Evolutionary conservation across 345 rosid genomes (phyloP).

Genomic region (Pseudoturritis turrita): DNA sequence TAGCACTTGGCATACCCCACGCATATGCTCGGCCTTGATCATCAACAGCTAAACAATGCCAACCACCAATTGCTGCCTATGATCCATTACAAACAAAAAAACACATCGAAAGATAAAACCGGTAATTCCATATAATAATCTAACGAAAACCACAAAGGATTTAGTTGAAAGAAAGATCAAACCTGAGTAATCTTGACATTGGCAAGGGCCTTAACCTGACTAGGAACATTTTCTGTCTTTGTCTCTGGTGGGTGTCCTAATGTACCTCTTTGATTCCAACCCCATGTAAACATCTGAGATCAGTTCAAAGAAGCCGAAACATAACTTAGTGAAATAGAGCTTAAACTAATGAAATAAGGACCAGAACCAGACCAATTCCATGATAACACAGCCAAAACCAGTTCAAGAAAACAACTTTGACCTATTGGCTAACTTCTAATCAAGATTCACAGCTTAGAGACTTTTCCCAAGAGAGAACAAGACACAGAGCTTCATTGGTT

Average conservation of each 20-base stretch:
- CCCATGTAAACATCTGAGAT: slow-evolving; percentile 92
- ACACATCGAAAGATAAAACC: not conserved
- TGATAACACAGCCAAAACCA: not conserved
- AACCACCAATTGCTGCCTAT: slow-evolving; percentile 98
- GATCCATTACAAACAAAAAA: slow-evolving; percentile 14
- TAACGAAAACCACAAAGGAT: not conserved
- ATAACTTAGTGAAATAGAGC: not conserved
- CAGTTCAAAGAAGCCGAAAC: not conserved
- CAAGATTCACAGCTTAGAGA: not conserved
- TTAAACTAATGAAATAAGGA: not conserved
- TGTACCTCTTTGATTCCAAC: slow-evolving; percentile 99
- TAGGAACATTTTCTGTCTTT: slow-evolving; percentile 85
- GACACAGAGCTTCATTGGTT: not conserved
- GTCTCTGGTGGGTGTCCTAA: slow-evolving; percentile 85
- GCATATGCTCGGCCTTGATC: slow-evolving; percentile 95
- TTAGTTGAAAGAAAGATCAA: not conserved
- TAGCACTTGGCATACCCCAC: slow-evolving; percentile 55
- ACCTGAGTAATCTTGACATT: slow-evolving; percentile 90
- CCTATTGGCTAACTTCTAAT: not conserved
- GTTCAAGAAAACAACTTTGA: not conserved
- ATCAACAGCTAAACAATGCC: slow-evolving; percentile 99
- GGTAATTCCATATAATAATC: not conserved
- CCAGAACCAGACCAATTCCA: slow-evolving; percentile 3
- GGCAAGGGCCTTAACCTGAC: slow-evolving; percentile 67
- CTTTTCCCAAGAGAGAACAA: not conserved